Base-by-base conservation (phyloP, 306 rosid genomes). In the Pterocarpus santalinus region DNA sequence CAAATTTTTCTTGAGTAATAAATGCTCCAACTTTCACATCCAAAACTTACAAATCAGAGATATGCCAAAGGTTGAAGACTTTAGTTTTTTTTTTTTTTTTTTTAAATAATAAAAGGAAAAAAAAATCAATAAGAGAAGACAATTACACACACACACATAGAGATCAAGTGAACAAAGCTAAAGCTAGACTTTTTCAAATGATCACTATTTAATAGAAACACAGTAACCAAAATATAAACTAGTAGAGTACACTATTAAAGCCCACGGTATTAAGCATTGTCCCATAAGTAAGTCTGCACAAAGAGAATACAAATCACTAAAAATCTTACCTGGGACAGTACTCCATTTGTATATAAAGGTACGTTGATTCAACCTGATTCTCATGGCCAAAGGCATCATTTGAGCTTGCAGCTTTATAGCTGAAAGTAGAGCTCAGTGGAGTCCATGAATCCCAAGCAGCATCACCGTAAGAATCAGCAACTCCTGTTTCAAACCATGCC, bases 401-500 rank as follows among this genome's bases (percentile, higher is more conserved):
- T 47, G 94, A 83, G 75, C 84, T 83, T 80, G 86, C 76, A 64
- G 85, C 91, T 52, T 69, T 81, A 67, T 72, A 84, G 83, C 95
- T 91, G 70, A 90, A 91, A 80, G 88, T 83, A 69, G 97, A 88
- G 86, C 90, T 91, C 51, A 83, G 71, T 52, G 97, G 84, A 82
- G 93, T 92, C 81, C 63, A 80, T 86, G 99, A 95, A 82, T 86
- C 93, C 90, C 87, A 84, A 35, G 85, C 65, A 39, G 78, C 38
- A 64, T 95, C 97, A 78, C 88, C 90, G 68, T 81, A 44, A 87
- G 92, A 85, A 82, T 92, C 89, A 78, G 55, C 58, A 73, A 90
- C 84, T 70, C 97, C 97, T 66, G 94, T 90, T 88, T 95, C 99
- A 91, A 90, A 91, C 99, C 99, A 95, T 49, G 99, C 97, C 99